phyloP scores from a whole-genome alignment of 1,284 basidiomycete species.

The Cryptococcus sp. region DNA sequence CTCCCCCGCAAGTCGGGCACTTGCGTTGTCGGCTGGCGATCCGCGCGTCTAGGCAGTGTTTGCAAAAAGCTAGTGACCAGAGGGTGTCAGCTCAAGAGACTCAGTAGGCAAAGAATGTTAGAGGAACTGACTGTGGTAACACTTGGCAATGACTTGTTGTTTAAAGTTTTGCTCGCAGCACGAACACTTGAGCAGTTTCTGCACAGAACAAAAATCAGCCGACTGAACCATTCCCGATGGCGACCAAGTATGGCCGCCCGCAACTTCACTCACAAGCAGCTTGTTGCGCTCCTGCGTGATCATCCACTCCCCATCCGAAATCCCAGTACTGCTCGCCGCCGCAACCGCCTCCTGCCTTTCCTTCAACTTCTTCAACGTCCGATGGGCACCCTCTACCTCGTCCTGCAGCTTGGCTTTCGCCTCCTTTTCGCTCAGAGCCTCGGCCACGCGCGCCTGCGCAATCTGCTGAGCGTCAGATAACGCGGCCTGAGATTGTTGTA shows the following conservation, averaged over 20 bases:
- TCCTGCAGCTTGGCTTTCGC: constrained; percentile 44
- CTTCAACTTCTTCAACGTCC: constrained; percentile 41
- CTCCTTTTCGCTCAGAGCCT: constrained; percentile 42
- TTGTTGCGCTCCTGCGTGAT: constrained; percentile 57
- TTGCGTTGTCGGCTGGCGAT: constrained; percentile 89
- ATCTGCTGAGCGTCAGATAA: constrained; percentile 48
- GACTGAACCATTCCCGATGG: neutral
- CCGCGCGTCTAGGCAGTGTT: constrained; percentile 77
- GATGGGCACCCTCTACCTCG: constrained; percentile 41
- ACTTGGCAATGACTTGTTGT: constrained; percentile 83
- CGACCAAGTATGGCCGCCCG: neutral
- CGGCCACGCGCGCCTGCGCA: constrained; percentile 45
- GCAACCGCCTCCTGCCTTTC: constrained; percentile 44
- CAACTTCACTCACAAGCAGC: constrained; percentile 59
- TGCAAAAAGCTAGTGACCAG: constrained; percentile 79
- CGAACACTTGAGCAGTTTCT: constrained; percentile 87
- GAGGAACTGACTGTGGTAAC: constrained; percentile 80
- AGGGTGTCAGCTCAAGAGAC: neutral
- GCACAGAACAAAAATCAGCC: constrained; percentile 11
- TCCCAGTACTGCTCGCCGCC: constrained; percentile 23
- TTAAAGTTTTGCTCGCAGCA: constrained; percentile 84
- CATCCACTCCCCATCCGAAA: constrained; percentile 55
- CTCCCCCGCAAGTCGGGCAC: constrained; percentile 84
- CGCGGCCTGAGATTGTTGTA: constrained; percentile 46
- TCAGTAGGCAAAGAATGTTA: neutral